phyloP scores from a whole-genome alignment of 352 stramenopile genomes.

The Globisporangium cylindrosporum region DNA sequence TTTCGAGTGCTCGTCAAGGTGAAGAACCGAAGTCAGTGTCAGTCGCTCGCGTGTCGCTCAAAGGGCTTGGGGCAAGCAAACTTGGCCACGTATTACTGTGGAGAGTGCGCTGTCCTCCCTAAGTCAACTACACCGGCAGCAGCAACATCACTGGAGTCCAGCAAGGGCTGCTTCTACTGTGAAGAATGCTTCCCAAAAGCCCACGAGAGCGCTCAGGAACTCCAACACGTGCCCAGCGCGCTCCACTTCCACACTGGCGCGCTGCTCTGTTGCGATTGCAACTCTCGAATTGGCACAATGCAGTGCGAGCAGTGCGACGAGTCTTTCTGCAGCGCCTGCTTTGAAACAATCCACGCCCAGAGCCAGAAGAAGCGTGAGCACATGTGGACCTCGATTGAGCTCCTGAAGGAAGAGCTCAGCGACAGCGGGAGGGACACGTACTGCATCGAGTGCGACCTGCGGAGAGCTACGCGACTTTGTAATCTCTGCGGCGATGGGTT shows the following conservation, averaged over 20 bases:
- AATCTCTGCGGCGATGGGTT: constrained; percentile 82
- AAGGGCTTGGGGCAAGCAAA: background rate
- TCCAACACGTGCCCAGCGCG: constrained; percentile 37
- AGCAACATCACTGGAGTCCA: background rate
- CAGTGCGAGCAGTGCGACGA: constrained; percentile 63
- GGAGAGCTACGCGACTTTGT: constrained; percentile 41
- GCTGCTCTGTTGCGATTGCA: constrained; percentile 56
- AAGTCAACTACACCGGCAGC: background rate
- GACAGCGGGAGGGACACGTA: constrained; percentile 49
- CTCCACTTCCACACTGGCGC: constrained; percentile 55
- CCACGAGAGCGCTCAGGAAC: constrained; percentile 45
- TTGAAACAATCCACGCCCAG: constrained; percentile 30
- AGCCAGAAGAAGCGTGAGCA: constrained; percentile 36
- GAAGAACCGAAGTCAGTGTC: constrained; percentile 28
- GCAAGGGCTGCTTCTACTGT: constrained; percentile 54
- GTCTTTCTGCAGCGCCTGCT: constrained; percentile 57
- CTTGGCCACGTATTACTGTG: constrained; percentile 44
- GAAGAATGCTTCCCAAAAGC: constrained; percentile 47
- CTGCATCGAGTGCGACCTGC: constrained; percentile 69
- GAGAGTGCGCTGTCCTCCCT: constrained; percentile 21
- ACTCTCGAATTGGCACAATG: constrained; percentile 31
- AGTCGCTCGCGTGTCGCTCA: constrained; percentile 21
- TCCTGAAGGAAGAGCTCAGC: constrained; percentile 52
- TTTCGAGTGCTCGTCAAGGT: constrained; percentile 40
- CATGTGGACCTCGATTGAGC: constrained; percentile 36